A percentile compares a stretch with the other conserved stretches of the same genome.
These are phyloP conservation scores for Luzula sylvatica DNA, from an alignment of 176 grass and related monocot genomes.

Conservation along the genomic window DNA sequence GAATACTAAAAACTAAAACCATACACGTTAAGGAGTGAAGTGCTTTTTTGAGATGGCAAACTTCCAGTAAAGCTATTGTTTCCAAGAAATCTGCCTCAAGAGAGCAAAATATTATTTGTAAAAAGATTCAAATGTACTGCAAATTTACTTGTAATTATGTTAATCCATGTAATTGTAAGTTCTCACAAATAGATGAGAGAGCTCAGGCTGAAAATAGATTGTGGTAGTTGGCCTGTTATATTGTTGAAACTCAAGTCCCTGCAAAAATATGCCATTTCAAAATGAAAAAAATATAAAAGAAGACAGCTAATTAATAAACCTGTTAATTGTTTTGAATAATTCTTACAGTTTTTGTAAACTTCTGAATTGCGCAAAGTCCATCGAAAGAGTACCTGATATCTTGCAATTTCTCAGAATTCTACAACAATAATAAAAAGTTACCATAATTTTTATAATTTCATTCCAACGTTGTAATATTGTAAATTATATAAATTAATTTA, in stretches of 20 bases:
- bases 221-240: conserved; percentile 55
- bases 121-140: not conserved
- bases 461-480: not conserved
- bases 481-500: conserved; percentile 1
- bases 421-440: conserved; percentile 36
- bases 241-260: conserved; percentile 97
- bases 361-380: conserved; percentile 40
- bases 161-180: not conserved
- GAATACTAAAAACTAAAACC: not conserved
- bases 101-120: not conserved
- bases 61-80: conserved; percentile 74
- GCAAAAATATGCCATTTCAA: not conserved
- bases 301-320: not conserved
- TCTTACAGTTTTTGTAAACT: conserved; percentile 17
- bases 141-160: not conserved
- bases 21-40: conserved; percentile 44
- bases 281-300: not conserved
- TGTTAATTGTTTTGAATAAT: not conserved
- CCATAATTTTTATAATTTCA: not conserved
- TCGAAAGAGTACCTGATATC: conserved; percentile 66
- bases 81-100: conserved; percentile 62
- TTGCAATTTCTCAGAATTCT: conserved; percentile 76
- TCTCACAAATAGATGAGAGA: conserved; percentile 37
- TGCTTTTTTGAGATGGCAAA: conserved; percentile 43
- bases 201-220: conserved; percentile 38